These are phyloP conservation scores for Aspergillus pseudoterreus DNA, from an alignment of 2,329 filamentous ascomycete species.

Conservation along the genomic window DNA sequence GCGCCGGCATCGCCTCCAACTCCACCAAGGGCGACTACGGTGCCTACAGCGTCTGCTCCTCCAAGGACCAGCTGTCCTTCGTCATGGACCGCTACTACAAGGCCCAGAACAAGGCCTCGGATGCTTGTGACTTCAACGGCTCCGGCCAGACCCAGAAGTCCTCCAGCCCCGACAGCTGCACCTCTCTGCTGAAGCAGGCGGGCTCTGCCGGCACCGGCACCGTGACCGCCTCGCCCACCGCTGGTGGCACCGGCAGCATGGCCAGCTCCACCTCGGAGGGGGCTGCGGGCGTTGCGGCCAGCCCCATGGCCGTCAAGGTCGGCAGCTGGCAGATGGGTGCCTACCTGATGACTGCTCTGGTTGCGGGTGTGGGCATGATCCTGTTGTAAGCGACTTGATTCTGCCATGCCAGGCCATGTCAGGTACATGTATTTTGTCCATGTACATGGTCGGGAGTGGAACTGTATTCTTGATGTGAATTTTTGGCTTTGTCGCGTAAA, in stretches of 20 bases:
- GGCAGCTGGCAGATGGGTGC: slow-evolving; percentile 40
- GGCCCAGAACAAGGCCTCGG: slow-evolving; percentile 26
- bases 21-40: slow-evolving; percentile 42
- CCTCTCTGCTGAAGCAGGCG: slow-evolving; percentile 34
- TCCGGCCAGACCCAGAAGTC: slow-evolving; percentile 35
- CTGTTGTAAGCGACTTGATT: slow-evolving; percentile 36
- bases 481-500: not conserved
- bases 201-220: slow-evolving; percentile 38
- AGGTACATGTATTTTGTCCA: not conserved
- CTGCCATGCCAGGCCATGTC: not conserved
- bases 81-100: slow-evolving; percentile 47
- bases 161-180: slow-evolving; percentile 29
- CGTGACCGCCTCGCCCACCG: slow-evolving; percentile 35
- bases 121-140: slow-evolving; percentile 46
- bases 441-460: not conserved
- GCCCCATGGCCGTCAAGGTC: slow-evolving; percentile 35
- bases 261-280: slow-evolving; percentile 25
- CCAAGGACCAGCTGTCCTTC: slow-evolving; percentile 44
- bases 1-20: slow-evolving; percentile 40
- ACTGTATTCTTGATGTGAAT: not conserved
- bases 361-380: slow-evolving; percentile 46
- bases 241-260: slow-evolving; percentile 17
- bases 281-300: slow-evolving; percentile 27
- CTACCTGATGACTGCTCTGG: slow-evolving; percentile 41
- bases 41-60: slow-evolving; percentile 47